Evolutionary conservation across 768 basidiomycete genomes (phyloP).

Genomic region (Russula olivacea): DNA sequence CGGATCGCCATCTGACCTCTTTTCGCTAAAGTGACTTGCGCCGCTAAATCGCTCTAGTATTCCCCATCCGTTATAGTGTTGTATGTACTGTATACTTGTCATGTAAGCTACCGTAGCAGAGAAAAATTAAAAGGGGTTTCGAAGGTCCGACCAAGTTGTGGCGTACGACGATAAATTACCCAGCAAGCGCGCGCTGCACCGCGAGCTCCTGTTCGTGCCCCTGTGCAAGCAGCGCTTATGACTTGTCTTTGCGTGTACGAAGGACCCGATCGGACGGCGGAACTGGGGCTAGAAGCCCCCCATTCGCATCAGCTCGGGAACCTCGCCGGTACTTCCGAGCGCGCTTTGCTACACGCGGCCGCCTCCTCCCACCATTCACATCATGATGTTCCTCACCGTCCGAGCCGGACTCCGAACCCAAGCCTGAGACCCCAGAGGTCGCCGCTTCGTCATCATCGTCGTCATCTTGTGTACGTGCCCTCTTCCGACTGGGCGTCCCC

Average conservation of each 20-base stretch:
- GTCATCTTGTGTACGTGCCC: not conserved
- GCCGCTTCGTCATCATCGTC: not conserved
- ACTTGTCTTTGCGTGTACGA: conserved; percentile 19
- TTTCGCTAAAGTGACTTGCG: not conserved
- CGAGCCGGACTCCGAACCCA: not conserved
- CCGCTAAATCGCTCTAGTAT: not conserved
- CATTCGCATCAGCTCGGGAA: conserved; percentile 31
- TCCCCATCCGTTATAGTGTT: not conserved
- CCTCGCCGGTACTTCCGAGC: conserved; percentile 22
- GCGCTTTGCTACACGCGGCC: conserved; percentile 1
- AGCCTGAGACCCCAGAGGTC: not conserved
- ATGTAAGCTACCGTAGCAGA: not conserved
- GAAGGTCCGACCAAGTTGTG: not conserved
- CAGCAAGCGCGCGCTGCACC: conserved; percentile 13
- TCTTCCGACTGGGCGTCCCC: not conserved
- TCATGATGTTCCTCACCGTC: not conserved
- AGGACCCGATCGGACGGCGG: conserved; percentile 23
- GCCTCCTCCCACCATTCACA: not conserved
- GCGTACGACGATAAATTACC: not conserved
- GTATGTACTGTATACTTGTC: not conserved
- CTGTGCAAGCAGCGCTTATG: conserved; percentile 1
- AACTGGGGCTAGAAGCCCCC: not conserved
- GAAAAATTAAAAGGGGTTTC: not conserved
- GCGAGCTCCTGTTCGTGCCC: conserved; percentile 19
- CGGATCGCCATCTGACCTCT: not conserved